These are phyloP conservation scores for Chrysanthemum seticuspe DNA, from an alignment of 129 eudicot genomes.

Conservation along the genomic window DNA sequence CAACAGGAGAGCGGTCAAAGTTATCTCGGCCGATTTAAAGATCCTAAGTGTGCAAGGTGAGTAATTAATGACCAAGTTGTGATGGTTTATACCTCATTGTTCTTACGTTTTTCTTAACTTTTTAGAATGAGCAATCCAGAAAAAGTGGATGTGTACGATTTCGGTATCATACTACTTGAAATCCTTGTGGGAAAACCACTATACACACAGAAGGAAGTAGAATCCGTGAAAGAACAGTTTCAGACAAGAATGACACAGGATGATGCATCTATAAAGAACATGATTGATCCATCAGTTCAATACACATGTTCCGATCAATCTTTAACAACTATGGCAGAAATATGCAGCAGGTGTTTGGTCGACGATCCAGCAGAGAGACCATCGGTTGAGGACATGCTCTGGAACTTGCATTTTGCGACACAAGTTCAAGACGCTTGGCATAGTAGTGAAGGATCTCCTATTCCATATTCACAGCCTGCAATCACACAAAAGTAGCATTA, in stretches of 20 bases:
- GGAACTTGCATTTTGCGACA: slow-evolving; percentile 93
- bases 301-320: slow-evolving; percentile 62
- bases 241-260: slow-evolving; percentile 50
- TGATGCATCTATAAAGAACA: slow-evolving; percentile 46
- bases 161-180: slow-evolving; percentile 81
- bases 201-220: slow-evolving; percentile 43
- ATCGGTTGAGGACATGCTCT: slow-evolving; percentile 83
- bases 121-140: slow-evolving; percentile 55
- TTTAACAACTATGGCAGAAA: slow-evolving; percentile 57
- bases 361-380: slow-evolving; percentile 67
- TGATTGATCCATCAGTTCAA: slow-evolving; percentile 52
- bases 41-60: slow-evolving; percentile 50
- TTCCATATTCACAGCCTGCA: slow-evolving; percentile 40
- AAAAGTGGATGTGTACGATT: slow-evolving; percentile 60
- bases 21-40: slow-evolving; percentile 47
- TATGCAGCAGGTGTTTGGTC: slow-evolving; percentile 65
- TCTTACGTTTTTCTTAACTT: neutral
- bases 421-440: slow-evolving; percentile 76
- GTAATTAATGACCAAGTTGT: neutral
- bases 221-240: slow-evolving; percentile 55
- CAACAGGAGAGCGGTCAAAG: slow-evolving; percentile 46
- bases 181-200: slow-evolving; percentile 59
- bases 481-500: slow-evolving; percentile 20
- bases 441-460: slow-evolving; percentile 73
- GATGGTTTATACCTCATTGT: neutral